These are phyloP conservation scores for Penicillium frequentans DNA, from an alignment of 2,329 filamentous ascomycete species.

Conservation along the genomic window DNA sequence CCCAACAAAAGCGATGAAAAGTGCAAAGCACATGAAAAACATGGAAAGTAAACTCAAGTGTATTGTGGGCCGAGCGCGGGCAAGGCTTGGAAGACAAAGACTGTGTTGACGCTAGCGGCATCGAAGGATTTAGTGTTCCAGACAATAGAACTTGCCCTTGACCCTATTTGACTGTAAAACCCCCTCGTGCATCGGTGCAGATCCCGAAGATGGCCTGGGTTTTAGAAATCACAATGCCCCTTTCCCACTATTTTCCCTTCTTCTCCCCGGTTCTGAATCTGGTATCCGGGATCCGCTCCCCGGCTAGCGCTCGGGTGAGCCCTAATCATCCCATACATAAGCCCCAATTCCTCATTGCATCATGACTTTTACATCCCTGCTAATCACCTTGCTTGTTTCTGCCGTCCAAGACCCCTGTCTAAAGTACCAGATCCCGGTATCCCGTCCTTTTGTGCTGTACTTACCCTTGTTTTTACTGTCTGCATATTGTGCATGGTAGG, in stretches of 20 bases:
- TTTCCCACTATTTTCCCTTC: not conserved
- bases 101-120: not conserved
- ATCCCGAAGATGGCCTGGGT: not conserved
- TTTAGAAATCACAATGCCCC: not conserved
- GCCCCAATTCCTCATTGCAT: not conserved
- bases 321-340: not conserved
- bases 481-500: not conserved
- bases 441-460: not conserved
- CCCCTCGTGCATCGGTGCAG: not conserved
- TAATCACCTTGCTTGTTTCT: not conserved
- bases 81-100: not conserved
- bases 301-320: not conserved
- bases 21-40: no score
- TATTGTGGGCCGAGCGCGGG: no score
- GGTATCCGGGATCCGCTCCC: not conserved
- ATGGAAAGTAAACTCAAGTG: no score
- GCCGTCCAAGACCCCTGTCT: not conserved
- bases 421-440: not conserved
- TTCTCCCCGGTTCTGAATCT: not conserved
- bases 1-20: not conserved
- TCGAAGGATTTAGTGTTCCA: slow-evolving; percentile 18
- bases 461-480: no score
- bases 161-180: not conserved
- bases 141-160: not conserved
- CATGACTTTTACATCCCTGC: not conserved